These are phyloP conservation scores for Magnolia changhungtana DNA, from an alignment of 164 flowering plant species.

Conservation along the genomic window DNA sequence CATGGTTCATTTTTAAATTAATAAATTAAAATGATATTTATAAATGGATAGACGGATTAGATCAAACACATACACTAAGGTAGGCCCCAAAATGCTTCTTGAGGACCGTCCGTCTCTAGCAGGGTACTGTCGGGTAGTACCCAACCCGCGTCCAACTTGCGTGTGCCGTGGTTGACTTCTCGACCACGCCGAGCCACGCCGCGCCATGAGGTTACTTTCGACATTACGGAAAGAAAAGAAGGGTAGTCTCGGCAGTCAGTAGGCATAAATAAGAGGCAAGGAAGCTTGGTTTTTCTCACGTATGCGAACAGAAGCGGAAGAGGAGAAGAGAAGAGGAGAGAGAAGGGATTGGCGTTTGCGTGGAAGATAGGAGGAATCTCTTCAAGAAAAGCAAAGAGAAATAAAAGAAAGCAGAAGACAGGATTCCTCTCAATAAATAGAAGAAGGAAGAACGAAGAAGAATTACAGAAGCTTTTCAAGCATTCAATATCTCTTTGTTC, in stretches of 20 bases:
- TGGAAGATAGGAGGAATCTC: constrained; percentile 2
- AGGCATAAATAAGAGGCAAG: constrained; percentile 11
- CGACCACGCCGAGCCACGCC: background rate
- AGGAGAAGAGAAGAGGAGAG: background rate
- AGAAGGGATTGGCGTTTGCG: constrained; percentile 5
- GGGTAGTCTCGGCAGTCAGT: background rate
- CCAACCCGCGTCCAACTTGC: no score
- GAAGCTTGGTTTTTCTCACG: background rate
- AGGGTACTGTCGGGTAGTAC: no score
- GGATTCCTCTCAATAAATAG: background rate
- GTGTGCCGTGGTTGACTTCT: background rate
- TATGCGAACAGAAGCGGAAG: background rate
- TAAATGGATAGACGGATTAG: no score
- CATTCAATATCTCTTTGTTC: no score
- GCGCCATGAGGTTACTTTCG: background rate
- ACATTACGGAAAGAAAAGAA: background rate
- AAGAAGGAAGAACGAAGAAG: background rate
- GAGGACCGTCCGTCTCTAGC: no score
- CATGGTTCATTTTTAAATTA: no score
- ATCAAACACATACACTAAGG: no score
- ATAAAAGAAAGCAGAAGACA: background rate
- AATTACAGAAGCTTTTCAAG: background rate
- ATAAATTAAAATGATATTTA: no score
- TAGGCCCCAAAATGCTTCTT: no score
- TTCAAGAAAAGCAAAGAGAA: constrained; percentile 1